Evolutionary conservation across 2,329 filamentous ascomycete genomes (phyloP).

Genomic region (Lachnellula subtilissima): DNA sequence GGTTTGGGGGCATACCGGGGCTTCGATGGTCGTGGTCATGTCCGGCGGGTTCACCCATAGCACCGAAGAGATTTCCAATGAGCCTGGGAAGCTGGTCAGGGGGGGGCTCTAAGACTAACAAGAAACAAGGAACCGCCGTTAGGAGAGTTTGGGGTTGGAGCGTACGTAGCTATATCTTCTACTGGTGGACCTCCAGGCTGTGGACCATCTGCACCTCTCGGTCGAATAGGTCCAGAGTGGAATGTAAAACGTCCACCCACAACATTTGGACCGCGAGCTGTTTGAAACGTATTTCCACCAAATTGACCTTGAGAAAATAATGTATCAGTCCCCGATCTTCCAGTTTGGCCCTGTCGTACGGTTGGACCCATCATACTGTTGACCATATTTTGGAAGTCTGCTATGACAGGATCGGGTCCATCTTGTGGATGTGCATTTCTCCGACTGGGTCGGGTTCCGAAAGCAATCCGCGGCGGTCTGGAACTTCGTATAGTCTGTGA

Average conservation of each 20-base stretch:
- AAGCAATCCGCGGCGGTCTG: not conserved
- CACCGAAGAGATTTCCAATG: slow-evolving; percentile 25
- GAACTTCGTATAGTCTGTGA: slow-evolving; percentile 24
- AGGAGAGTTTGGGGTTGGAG: slow-evolving; percentile 14
- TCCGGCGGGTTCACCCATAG: slow-evolving; percentile 11
- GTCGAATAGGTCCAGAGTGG: slow-evolving; percentile 36
- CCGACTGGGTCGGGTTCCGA: not conserved
- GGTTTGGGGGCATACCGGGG: slow-evolving; percentile 34
- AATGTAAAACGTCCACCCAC: slow-evolving; percentile 28
- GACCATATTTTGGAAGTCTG: slow-evolving; percentile 42
- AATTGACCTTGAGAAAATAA: slow-evolving; percentile 20
- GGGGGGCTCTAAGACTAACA: slow-evolving; percentile 20
- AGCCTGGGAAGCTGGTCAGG: slow-evolving; percentile 28
- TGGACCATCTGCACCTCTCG: slow-evolving; percentile 46
- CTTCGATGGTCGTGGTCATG: slow-evolving; percentile 12
- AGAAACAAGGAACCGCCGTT: slow-evolving; percentile 18
- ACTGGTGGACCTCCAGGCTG: slow-evolving; percentile 43
- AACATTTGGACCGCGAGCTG: slow-evolving; percentile 15
- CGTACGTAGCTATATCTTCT: slow-evolving; percentile 45
- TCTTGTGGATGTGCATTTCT: slow-evolving; percentile 8
- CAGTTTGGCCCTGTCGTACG: slow-evolving; percentile 22
- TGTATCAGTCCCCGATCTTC: slow-evolving; percentile 29
- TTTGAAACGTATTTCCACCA: slow-evolving; percentile 13
- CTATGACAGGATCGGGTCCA: slow-evolving; percentile 26
- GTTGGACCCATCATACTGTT: slow-evolving; percentile 38